Percentiles rank a stretch among this genome's conserved stretches.
phyloP scores from a whole-genome alignment of 768 basidiomycete genomes.

The Termitomyces sp. region DNA sequence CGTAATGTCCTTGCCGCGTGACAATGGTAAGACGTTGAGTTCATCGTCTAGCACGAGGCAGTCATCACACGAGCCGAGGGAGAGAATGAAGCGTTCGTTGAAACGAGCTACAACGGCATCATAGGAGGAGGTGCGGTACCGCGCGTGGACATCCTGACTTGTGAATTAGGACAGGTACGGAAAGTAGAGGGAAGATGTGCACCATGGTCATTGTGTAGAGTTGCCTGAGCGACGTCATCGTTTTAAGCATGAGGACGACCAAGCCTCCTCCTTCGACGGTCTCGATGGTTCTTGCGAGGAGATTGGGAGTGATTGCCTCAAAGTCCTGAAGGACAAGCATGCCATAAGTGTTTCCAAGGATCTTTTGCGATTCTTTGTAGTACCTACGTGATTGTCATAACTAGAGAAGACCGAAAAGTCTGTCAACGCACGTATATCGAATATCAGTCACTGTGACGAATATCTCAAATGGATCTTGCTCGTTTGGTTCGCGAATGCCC shows the following conservation, averaged over 20 bases:
- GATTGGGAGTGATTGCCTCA: conserved; percentile 95
- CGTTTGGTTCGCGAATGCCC: conserved; percentile 89
- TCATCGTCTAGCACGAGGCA: conserved; percentile 97
- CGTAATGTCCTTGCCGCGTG: conserved; percentile 87
- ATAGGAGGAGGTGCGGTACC: conserved; percentile 90
- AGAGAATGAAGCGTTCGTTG: conserved; percentile 98
- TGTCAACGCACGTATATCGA: conserved; percentile 76
- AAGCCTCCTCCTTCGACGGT: conserved; percentile 95
- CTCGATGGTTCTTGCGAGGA: conserved; percentile 94
- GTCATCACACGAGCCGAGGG: conserved; percentile 87
- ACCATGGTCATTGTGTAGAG: conserved; percentile 89
- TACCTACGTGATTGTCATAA: conserved; percentile 2
- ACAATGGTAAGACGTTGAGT: conserved; percentile 94
- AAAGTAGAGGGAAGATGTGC: conserved; percentile 7
- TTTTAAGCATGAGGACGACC: conserved; percentile 86
- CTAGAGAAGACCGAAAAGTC: background rate
- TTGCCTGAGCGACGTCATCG: conserved; percentile 89
- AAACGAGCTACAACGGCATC: conserved; percentile 89
- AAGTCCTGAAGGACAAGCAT: conserved; percentile 98
- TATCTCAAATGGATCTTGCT: conserved; percentile 96
- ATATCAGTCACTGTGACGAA: conserved; percentile 99
- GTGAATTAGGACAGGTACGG: background rate
- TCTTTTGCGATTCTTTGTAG: conserved; percentile 17
- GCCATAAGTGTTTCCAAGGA: conserved; percentile 91
- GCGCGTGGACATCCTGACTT: conserved; percentile 87